Evolutionary conservation across 1,284 basidiomycete species (phyloP).

Genomic region (Neolentinus lepideus): DNA sequence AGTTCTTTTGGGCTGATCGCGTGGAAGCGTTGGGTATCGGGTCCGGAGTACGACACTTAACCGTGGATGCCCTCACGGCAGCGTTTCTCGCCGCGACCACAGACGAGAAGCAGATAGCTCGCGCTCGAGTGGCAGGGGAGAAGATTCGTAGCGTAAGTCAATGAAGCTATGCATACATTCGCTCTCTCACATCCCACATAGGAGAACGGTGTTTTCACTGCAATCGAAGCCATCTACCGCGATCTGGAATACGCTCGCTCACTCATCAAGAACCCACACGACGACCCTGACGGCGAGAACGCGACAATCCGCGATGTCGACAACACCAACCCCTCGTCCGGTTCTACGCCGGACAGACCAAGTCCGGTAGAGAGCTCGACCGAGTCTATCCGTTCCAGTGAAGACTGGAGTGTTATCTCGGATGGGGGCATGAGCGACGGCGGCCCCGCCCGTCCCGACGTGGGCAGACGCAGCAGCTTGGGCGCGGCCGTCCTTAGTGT

Average conservation of each 20-base stretch:
- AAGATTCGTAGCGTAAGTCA: slow-evolving; percentile 67
- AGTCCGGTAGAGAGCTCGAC: slow-evolving; percentile 47
- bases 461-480: slow-evolving; percentile 41
- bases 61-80: slow-evolving; percentile 67
- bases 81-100: slow-evolving; percentile 81
- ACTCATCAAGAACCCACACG: slow-evolving; percentile 54
- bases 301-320: slow-evolving; percentile 34
- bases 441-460: background rate
- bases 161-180: slow-evolving; percentile 1
- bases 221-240: slow-evolving; percentile 88
- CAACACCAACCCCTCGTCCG: slow-evolving; percentile 15
- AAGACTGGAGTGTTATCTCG: slow-evolving; percentile 80
- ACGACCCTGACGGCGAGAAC: slow-evolving; percentile 35
- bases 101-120: slow-evolving; percentile 80
- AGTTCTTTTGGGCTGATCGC: slow-evolving; percentile 95
- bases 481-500: slow-evolving; percentile 38
- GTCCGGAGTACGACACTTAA: slow-evolving; percentile 78
- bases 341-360: slow-evolving; percentile 21
- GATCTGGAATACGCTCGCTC: slow-evolving; percentile 86
- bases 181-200: slow-evolving; percentile 22
- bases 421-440: slow-evolving; percentile 26
- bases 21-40: slow-evolving; percentile 93
- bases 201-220: slow-evolving; percentile 86
- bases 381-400: slow-evolving; percentile 52
- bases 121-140: slow-evolving; percentile 79